A percentile compares a stretch with the other conserved stretches of the same genome.
Conservation (phyloP, 1,139 yeast species). For the Meyerozyma smithsonii region DNA sequence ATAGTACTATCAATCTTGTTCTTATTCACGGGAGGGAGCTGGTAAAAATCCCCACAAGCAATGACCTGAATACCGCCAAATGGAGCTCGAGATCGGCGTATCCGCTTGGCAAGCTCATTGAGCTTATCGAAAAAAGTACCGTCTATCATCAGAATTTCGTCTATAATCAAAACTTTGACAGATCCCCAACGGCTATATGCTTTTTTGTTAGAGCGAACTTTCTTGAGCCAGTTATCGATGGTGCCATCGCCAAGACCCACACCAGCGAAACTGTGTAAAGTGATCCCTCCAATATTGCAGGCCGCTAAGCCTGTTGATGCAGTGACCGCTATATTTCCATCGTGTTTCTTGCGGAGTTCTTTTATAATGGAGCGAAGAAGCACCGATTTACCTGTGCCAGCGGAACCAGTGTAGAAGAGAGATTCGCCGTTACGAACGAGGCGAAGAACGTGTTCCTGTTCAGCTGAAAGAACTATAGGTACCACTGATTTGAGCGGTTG, state of each 20-base stretch:
- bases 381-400: slow-evolving; percentile 93
- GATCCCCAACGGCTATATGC: slow-evolving; percentile 57
- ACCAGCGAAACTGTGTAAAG: slow-evolving; percentile 83
- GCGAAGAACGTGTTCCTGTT: slow-evolving; percentile 37
- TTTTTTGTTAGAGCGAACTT: slow-evolving; percentile 51
- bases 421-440: slow-evolving; percentile 44
- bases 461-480: slow-evolving; percentile 35
- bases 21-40: slow-evolving; percentile 75
- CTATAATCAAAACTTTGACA: slow-evolving; percentile 65
- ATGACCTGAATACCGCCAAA: slow-evolving; percentile 89
- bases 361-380: slow-evolving; percentile 66
- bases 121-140: slow-evolving; percentile 69
- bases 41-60: slow-evolving; percentile 87
- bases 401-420: slow-evolving; percentile 88
- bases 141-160: slow-evolving; percentile 88
- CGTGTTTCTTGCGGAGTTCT: slow-evolving; percentile 43
- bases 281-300: slow-evolving; percentile 83
- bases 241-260: slow-evolving; percentile 63
- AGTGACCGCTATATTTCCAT: slow-evolving; percentile 67
- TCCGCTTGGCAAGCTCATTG: slow-evolving; percentile 54
- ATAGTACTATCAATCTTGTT: slow-evolving; percentile 20
- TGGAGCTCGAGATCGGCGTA: slow-evolving; percentile 51
- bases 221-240: slow-evolving; percentile 39
- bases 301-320: slow-evolving; percentile 95
- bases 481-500: slow-evolving; percentile 21